Evolutionary conservation across 1,284 basidiomycete genomes (phyloP), one percentile per base, ranked within the genome.

Genomic region (Gomphus sp.): DNA sequence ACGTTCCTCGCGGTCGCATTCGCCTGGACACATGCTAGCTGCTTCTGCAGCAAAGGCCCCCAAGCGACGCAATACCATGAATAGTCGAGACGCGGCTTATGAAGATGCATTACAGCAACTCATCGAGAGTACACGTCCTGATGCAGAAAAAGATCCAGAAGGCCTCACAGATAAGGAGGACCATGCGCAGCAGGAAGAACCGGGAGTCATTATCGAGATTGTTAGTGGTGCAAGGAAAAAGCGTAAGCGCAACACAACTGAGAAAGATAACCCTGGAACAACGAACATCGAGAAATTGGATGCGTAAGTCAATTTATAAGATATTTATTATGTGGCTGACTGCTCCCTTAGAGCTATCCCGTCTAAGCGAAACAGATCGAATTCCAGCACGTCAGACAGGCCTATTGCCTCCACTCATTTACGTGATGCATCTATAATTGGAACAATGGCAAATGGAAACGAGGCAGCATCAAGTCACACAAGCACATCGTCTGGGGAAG

Each of bases 51-150:
- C 78, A 63, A 82, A 81, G 56, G 76, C 81, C n/a, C 78, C 84
- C 39, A 96, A 94, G 73, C 84, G 92, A 61, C 80, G 95, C 62
- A 93, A 91, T 66, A 98, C 96, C 58, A 97, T 99, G 93, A 99
- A 98, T 71, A 95, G 91, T 67, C 80, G 95, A 60, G 95, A 97
- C 68, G 91, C 94, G 7, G 91, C 89, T 3, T 97, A 96, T 69
- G 93, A 97, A 68, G 91, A 95, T 70, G 89, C 86, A 62, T 69
- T 86, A 58, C 84, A 86, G 68, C 82, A 85, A 64, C 74, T 87
- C 56, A 81, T 89, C 51, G 83, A 88, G 64, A 79, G 80, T 49
- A 84, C 82, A n/a, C 84, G 82, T 25, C 82, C 82, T 8, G 87
- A 89, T 67, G 82, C 82, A 39, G 80, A 78, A 22, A 77, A 78